Conservation (phyloP, 176 grass and related monocot species). For the Oryza rufipogon region DNA sequence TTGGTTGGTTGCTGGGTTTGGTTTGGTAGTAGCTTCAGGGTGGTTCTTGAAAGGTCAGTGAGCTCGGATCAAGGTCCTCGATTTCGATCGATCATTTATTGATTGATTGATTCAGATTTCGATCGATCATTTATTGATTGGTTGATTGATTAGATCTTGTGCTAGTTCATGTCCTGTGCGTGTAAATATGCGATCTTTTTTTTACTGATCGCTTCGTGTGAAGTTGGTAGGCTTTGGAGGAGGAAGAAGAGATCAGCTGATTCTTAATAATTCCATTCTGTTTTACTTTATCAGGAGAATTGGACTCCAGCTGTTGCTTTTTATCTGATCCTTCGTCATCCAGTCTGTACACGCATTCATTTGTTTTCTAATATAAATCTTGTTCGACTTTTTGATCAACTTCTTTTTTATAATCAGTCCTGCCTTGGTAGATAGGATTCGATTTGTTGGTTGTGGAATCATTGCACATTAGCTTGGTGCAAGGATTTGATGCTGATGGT, state of each 20-base stretch:
- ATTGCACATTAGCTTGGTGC: slow-evolving; percentile 1
- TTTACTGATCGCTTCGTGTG: neutral
- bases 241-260: neutral
- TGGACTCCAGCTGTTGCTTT: slow-evolving; percentile 19
- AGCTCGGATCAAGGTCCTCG: neutral
- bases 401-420: neutral
- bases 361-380: slow-evolving; percentile 21
- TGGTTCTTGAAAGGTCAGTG: slow-evolving; percentile 16
- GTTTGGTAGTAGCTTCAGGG: slow-evolving; percentile 22
- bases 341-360: slow-evolving; percentile 37
- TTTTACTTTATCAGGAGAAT: slow-evolving; percentile 31
- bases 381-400: neutral
- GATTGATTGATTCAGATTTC: neutral
- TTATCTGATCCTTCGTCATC: slow-evolving; percentile 33
- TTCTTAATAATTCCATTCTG: neutral
- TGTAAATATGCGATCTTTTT: neutral
- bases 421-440: slow-evolving; percentile 4
- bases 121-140: neutral
- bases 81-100: neutral
- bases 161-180: neutral
- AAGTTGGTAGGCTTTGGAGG: slow-evolving; percentile 26
- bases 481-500: slow-evolving; percentile 24
- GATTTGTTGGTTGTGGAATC: neutral
- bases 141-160: slow-evolving; percentile 18
- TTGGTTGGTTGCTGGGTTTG: slow-evolving; percentile 17